Evolutionary conservation across 805 yeast species (phyloP).

Genomic region (Clavispora fructus): DNA sequence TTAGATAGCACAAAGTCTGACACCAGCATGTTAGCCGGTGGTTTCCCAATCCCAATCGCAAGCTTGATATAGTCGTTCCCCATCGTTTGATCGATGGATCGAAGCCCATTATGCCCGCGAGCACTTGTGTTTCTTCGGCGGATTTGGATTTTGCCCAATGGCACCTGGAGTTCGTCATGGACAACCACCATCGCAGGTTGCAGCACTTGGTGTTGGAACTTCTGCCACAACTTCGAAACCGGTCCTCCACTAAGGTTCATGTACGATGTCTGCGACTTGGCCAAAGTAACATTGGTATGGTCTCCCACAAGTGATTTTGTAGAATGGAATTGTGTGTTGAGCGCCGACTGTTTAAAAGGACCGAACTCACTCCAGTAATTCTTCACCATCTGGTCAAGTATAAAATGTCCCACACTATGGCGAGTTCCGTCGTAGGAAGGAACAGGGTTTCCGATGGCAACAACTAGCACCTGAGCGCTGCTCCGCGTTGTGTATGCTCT

Average conservation of each 20-base stretch:
- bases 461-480: slow-evolving; percentile 2
- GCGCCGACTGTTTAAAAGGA: slow-evolving; percentile 6
- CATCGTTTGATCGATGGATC: slow-evolving; percentile 44
- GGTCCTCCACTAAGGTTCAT: slow-evolving; percentile 75
- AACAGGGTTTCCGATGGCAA: slow-evolving; percentile 76
- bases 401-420: slow-evolving; percentile 72
- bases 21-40: slow-evolving; percentile 43
- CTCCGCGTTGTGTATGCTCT: not conserved
- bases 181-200: slow-evolving; percentile 47
- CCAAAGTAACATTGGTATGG: slow-evolving; percentile 27
- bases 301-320: slow-evolving; percentile 1
- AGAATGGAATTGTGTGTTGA: not conserved
- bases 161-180: slow-evolving; percentile 74
- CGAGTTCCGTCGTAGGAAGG: slow-evolving; percentile 55
- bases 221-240: slow-evolving; percentile 44
- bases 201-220: slow-evolving; percentile 15
- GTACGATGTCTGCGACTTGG: slow-evolving; percentile 47
- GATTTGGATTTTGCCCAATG: slow-evolving; percentile 60
- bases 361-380: slow-evolving; percentile 21
- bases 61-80: slow-evolving; percentile 59
- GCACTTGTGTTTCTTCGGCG: slow-evolving; percentile 56
- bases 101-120: slow-evolving; percentile 83
- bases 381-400: slow-evolving; percentile 32
- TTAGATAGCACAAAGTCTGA: slow-evolving; percentile 60
- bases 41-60: slow-evolving; percentile 75